Percentiles rank a stretch among this genome's conserved stretches.
These are phyloP conservation scores for Sungouiozyma ichnusensis DNA, from an alignment of 805 yeast genomes.

Conservation along the genomic window DNA sequence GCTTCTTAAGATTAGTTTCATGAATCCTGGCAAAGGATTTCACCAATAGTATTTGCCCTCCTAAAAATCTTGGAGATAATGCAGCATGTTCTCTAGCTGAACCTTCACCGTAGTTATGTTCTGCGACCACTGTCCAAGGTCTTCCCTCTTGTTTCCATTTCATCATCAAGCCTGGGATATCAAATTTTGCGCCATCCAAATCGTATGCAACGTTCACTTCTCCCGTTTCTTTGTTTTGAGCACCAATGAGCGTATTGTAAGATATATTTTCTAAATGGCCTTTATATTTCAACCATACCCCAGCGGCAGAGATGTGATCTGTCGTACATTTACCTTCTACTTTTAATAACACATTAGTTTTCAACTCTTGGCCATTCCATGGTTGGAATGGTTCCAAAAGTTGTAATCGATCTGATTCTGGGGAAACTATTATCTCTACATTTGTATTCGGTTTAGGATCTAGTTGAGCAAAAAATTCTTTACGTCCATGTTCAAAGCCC, in stretches of 20 bases:
- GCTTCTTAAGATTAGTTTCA: conserved; percentile 95
- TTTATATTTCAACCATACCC: conserved; percentile 96
- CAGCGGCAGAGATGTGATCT: conserved; percentile 97
- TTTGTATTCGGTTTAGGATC: conserved; percentile 57
- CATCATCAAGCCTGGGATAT: conserved; percentile 94
- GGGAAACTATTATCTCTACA: conserved; percentile 60
- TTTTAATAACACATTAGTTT: conserved; percentile 67
- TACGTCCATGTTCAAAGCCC: conserved; percentile 71
- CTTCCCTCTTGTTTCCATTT: conserved; percentile 79
- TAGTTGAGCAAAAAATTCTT: conserved; percentile 60
- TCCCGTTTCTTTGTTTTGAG: conserved; percentile 93
- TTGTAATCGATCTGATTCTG: conserved; percentile 86
- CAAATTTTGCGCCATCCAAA: conserved; percentile 61
- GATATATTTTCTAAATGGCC: conserved; percentile 96
- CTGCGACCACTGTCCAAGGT: conserved; percentile 95
- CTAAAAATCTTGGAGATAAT: conserved; percentile 85
- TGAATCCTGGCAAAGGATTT: conserved; percentile 97
- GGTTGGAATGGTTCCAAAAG: conserved; percentile 78
- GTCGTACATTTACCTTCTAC: conserved; percentile 98
- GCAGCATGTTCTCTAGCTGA: conserved; percentile 99
- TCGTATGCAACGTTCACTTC: conserved; percentile 89
- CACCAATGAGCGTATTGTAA: conserved; percentile 91
- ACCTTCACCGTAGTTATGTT: conserved; percentile 98
- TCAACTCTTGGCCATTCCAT: conserved; percentile 79
- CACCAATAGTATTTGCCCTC: conserved; percentile 79